phyloP scores from a whole-genome alignment of 1,139 yeast genomes.

The Petasospora fabianii region DNA sequence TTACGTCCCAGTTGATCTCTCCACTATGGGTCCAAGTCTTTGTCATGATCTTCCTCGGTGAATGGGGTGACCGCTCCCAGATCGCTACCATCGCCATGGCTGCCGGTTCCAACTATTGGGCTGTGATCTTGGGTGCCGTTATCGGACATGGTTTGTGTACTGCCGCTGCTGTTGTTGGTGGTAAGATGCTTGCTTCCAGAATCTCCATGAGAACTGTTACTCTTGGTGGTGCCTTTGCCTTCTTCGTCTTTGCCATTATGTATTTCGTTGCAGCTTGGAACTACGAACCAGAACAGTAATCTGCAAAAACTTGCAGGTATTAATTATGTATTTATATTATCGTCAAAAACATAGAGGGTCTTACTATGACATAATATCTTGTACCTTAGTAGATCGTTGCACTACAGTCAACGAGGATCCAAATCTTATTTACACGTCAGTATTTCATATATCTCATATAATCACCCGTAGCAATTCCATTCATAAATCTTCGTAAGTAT shows the following conservation, averaged over 20 bases:
- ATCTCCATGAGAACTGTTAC: conserved; percentile 92
- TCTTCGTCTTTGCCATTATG: conserved; percentile 74
- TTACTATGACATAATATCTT: too few relatives aligned
- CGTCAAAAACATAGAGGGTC: background rate
- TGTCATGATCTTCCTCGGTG: conserved; percentile 94
- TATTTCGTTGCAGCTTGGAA: conserved; percentile 64
- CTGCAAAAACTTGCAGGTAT: background rate
- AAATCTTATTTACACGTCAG: too few relatives aligned
- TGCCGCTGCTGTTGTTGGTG: conserved; percentile 89
- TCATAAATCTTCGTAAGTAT: too few relatives aligned
- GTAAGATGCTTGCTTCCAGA: conserved; percentile 81
- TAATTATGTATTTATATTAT: background rate
- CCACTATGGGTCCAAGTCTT: conserved; percentile 95
- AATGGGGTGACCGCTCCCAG: conserved; percentile 99
- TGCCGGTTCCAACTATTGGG: conserved; percentile 92
- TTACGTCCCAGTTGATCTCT: conserved; percentile 45
- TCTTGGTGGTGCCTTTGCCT: conserved; percentile 84
- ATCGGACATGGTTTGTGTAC: conserved; percentile 92
- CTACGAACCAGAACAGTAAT: background rate
- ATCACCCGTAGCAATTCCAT: too few relatives aligned
- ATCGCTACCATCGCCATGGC: conserved; percentile 99
- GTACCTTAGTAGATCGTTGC: too few relatives aligned
- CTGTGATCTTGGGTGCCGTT: conserved; percentile 84
- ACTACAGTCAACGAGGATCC: too few relatives aligned
- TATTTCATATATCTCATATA: too few relatives aligned